Percentiles rank a stretch among this genome's conserved stretches.
These are phyloP conservation scores for Dactylellina parvicollis DNA, from an alignment of 2,329 filamentous ascomycete species.

Conservation along the genomic window DNA sequence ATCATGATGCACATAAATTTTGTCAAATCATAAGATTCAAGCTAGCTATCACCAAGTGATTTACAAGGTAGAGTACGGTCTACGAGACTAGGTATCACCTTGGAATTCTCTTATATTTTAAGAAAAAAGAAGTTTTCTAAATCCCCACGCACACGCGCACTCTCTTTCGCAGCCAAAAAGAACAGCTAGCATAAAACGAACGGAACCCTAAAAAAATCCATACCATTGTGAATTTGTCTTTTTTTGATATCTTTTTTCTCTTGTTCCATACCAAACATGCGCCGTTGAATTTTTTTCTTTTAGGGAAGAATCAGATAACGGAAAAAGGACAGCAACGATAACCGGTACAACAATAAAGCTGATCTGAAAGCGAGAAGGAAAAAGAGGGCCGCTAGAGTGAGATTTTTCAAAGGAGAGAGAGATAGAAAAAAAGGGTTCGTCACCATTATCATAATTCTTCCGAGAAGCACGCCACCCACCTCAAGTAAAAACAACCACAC, in stretches of 20 bases:
- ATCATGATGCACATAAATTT: too few species aligned
- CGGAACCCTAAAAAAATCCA: background rate
- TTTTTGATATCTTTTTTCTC: too few species aligned
- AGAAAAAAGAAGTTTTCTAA: too few species aligned
- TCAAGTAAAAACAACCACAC: background rate
- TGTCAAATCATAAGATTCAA: too few species aligned
- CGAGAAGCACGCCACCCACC: background rate
- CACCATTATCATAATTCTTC: background rate
- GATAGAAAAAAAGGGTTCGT: background rate
- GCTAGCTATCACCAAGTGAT: too few species aligned
- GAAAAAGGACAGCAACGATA: background rate
- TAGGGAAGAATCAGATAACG: background rate
- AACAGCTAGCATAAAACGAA: background rate
- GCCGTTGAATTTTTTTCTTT: conserved; percentile 9
- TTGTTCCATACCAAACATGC: conserved; percentile 4
- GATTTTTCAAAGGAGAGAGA: background rate
- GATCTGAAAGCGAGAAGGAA: background rate
- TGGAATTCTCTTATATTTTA: too few species aligned
- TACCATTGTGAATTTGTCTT: background rate
- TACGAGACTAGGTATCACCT: too few species aligned
- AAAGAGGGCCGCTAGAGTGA: background rate
- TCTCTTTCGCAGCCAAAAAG: too few species aligned
- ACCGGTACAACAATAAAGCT: background rate
- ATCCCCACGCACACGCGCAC: too few species aligned
- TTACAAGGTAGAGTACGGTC: too few species aligned